A percentile compares a stretch with the other conserved stretches of the same genome.
Conservation (phyloP, 192 early-diverging fungal species). For the Jimgerdemannia flammicorona region DNA sequence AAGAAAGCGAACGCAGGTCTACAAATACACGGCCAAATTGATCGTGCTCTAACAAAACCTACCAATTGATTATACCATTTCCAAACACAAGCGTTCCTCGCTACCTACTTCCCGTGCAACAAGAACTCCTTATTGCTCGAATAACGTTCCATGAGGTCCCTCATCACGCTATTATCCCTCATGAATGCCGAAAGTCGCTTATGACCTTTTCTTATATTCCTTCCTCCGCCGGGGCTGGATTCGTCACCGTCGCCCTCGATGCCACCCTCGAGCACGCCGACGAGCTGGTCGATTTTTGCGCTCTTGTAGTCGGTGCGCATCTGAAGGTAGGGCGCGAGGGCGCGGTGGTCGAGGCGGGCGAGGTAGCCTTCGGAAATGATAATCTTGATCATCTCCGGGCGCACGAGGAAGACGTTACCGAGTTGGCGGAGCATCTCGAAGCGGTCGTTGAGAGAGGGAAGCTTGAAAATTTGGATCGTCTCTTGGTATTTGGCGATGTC, state of each 20-base stretch:
- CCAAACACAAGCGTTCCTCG: too few relatives aligned
- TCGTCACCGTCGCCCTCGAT: conserved; percentile 6
- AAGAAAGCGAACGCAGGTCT: too few relatives aligned
- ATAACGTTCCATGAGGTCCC: conserved; percentile 32
- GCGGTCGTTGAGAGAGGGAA: conserved; percentile 71
- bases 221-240: background rate
- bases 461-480: conserved; percentile 68
- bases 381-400: conserved; percentile 85
- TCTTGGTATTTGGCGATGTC: conserved; percentile 96
- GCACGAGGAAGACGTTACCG: conserved; percentile 90
- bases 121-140: conserved; percentile 29
- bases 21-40: too few relatives aligned
- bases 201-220: background rate
- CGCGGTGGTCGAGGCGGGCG: conserved; percentile 71
- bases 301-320: conserved; percentile 84
- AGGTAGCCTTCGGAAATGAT: conserved; percentile 85
- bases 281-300: conserved; percentile 51
- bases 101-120: background rate
- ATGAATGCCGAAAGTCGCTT: conserved; percentile 31
- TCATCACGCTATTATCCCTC: conserved; percentile 32
- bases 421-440: conserved; percentile 91
- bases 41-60: too few relatives aligned
- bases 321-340: conserved; percentile 83
- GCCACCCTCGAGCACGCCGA: conserved; percentile 32
- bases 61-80: too few relatives aligned